These are phyloP conservation scores for Saussurea involucrata DNA, from an alignment of 129 eudicot genomes.

Conservation along the genomic window DNA sequence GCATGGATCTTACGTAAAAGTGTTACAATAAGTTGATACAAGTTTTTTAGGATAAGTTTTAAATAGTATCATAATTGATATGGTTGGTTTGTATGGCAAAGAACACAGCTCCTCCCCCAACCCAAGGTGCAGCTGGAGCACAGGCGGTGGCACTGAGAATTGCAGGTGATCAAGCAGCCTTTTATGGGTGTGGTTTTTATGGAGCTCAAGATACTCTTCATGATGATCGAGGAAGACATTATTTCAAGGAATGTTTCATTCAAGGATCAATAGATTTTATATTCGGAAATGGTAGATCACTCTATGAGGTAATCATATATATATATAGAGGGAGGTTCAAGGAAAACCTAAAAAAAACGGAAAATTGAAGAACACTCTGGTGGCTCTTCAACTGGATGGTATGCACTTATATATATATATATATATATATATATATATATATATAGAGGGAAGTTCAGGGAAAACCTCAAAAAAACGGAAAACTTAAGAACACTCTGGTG, in stretches of 20 bases:
- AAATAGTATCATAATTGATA: not conserved
- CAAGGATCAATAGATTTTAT: constrained; percentile 88
- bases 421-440: too few species aligned
- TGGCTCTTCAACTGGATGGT: too few species aligned
- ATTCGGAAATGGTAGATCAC: constrained; percentile 78
- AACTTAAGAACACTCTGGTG: too few species aligned
- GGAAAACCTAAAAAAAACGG: too few species aligned
- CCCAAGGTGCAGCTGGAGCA: constrained; percentile 65
- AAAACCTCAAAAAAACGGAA: too few species aligned
- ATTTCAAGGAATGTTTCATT: constrained; percentile 78
- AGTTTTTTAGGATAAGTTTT: not conserved
- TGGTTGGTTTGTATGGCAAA: constrained; percentile 14
- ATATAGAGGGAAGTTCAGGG: too few species aligned
- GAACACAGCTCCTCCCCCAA: constrained; percentile 82
- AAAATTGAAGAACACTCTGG: too few species aligned
- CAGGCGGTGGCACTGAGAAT: constrained; percentile 79
- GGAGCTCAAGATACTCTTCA: constrained; percentile 83
- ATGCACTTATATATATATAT: too few species aligned
- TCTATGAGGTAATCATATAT: constrained; percentile 54
- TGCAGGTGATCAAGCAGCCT: constrained; percentile 73
- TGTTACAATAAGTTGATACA: not conserved
- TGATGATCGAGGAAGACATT: constrained; percentile 82
- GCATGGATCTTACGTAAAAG: not conserved
- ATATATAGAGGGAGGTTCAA: too few species aligned
- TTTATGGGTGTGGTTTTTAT: constrained; percentile 81